phyloP scores from a whole-genome alignment of 1,139 yeast genomes.

The Chernovozyma aurita region DNA sequence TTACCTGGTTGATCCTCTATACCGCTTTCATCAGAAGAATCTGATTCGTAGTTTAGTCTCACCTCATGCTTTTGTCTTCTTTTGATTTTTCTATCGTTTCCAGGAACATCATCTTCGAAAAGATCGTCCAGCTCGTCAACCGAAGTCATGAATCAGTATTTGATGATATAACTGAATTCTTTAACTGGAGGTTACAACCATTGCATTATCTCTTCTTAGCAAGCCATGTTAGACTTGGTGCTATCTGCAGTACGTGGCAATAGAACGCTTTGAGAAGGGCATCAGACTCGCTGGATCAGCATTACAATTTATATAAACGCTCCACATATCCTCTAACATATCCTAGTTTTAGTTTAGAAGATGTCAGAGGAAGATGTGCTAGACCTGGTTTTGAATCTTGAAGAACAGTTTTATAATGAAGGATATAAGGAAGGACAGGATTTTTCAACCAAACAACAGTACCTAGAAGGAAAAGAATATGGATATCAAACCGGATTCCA shows the following conservation, averaged over 20 bases:
- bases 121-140: conserved; percentile 10
- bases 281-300: no score
- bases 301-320: no score
- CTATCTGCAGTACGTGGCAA: no score
- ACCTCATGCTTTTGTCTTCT: conserved; percentile 18
- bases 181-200: no score
- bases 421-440: conserved; percentile 59
- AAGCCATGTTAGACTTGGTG: no score
- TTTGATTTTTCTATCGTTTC: conserved; percentile 20
- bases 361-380: conserved; percentile 26
- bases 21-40: conserved; percentile 20
- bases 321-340: no score
- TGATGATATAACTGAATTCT: no score
- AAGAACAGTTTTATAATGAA: conserved; percentile 53
- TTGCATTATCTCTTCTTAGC: no score
- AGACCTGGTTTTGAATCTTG: conserved; percentile 50
- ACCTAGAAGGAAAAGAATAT: conserved; percentile 67
- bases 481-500: conserved; percentile 81
- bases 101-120: conserved; percentile 21
- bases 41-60: conserved; percentile 30
- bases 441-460: conserved; percentile 37
- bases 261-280: no score
- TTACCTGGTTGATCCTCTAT: conserved; percentile 13
- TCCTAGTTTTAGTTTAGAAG: no score
- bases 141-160: conserved; percentile 5